These are phyloP conservation scores for Microsporum canis DNA, from an alignment of 2,329 filamentous ascomycete genomes.

Conservation along the genomic window DNA sequence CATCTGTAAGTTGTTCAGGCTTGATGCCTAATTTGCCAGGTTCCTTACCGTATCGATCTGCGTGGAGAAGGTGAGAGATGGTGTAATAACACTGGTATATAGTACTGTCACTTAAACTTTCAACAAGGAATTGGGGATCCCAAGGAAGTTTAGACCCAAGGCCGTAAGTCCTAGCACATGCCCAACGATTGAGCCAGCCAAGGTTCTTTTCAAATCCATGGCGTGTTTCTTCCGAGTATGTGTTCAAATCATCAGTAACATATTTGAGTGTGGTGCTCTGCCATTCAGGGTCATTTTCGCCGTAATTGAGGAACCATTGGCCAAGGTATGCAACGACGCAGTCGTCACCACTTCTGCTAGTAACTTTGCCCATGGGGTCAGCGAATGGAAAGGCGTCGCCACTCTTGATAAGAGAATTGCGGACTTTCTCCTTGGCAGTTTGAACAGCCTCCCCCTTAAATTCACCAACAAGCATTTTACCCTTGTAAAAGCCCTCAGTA, in stretches of 20 bases:
- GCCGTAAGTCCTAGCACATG: slow-evolving; percentile 81
- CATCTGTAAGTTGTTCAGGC: slow-evolving; percentile 81
- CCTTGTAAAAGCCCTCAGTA: slow-evolving; percentile 96
- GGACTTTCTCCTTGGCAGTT: slow-evolving; percentile 73
- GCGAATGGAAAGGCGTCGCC: slow-evolving; percentile 82
- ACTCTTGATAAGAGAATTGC: slow-evolving; percentile 61
- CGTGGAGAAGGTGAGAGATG: slow-evolving; percentile 56
- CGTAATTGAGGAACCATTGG: slow-evolving; percentile 98
- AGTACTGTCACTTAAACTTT: slow-evolving; percentile 82
- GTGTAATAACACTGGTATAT: slow-evolving; percentile 64
- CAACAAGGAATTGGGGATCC: slow-evolving; percentile 83
- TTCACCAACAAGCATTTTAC: slow-evolving; percentile 75
- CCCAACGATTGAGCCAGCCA: slow-evolving; percentile 92
- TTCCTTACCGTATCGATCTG: slow-evolving; percentile 71
- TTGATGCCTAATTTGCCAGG: slow-evolving; percentile 58
- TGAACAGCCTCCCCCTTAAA: slow-evolving; percentile 81
- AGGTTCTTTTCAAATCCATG: slow-evolving; percentile 75
- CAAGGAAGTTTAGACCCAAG: slow-evolving; percentile 90
- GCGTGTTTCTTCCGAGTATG: slow-evolving; percentile 65
- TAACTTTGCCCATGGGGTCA: slow-evolving; percentile 81
- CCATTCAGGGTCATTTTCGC: slow-evolving; percentile 70
- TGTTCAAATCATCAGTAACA: slow-evolving; percentile 63
- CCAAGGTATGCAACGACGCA: slow-evolving; percentile 89
- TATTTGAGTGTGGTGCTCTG: slow-evolving; percentile 61
- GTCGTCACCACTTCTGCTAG: slow-evolving; percentile 79